phyloP scores from a whole-genome alignment of 768 basidiomycete genomes.

The Kwoniella europaea region DNA sequence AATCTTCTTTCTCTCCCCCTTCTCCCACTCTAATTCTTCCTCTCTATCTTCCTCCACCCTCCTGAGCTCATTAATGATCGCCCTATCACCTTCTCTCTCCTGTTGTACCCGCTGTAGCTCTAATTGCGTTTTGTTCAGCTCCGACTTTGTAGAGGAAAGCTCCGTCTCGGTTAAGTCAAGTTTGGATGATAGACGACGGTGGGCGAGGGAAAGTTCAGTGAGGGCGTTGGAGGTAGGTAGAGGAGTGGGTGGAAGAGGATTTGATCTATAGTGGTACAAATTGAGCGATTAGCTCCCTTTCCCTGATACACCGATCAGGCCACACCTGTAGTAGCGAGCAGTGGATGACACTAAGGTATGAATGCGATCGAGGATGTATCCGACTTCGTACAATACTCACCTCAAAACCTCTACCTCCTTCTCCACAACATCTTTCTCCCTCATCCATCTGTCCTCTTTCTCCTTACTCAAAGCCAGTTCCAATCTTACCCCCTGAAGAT shows the following conservation, averaged over 20 bases:
- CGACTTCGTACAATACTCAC: slow-evolving; percentile 18
- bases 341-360: too few relatives aligned
- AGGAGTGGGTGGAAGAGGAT: slow-evolving; percentile 13
- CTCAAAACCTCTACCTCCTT: slow-evolving; percentile 36
- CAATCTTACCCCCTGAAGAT: slow-evolving; percentile 54
- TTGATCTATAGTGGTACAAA: not conserved
- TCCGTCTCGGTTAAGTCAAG: slow-evolving; percentile 50
- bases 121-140: slow-evolving; percentile 35
- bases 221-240: slow-evolving; percentile 48
- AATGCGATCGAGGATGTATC: too few relatives aligned
- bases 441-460: slow-evolving; percentile 6
- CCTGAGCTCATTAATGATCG: slow-evolving; percentile 42
- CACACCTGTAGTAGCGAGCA: too few relatives aligned
- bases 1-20: slow-evolving; percentile 42
- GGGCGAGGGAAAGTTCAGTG: slow-evolving; percentile 55
- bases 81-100: slow-evolving; percentile 46
- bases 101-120: slow-evolving; percentile 37
- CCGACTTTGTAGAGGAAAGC: slow-evolving; percentile 28
- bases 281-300: too few relatives aligned
- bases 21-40: slow-evolving; percentile 53
- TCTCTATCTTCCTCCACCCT: slow-evolving; percentile 46
- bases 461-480: slow-evolving; percentile 45
- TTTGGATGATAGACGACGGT: slow-evolving; percentile 54
- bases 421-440: slow-evolving; percentile 12
- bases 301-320: too few relatives aligned